A percentile compares a stretch with the other conserved stretches of the same genome.
phyloP scores from a whole-genome alignment of 2,329 filamentous ascomycete genomes.

The Aspergillus aculeatus region DNA sequence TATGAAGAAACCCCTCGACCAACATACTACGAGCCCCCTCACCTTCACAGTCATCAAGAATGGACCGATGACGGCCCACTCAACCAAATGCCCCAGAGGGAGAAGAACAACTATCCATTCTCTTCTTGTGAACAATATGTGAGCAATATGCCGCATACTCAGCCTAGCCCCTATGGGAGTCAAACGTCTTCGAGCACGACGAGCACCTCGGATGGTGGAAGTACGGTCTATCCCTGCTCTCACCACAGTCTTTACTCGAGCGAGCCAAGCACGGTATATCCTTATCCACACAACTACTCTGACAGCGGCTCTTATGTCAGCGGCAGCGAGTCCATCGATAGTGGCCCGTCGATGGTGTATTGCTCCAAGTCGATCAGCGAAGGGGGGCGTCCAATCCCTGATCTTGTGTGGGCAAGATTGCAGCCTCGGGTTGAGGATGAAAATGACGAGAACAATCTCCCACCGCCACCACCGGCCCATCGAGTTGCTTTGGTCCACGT shows the following conservation, averaged over 20 bases:
- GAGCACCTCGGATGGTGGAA: neutral
- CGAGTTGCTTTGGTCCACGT: neutral
- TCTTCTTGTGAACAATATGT: slow-evolving; percentile 25
- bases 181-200: neutral
- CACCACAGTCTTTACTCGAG: neutral
- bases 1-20: slow-evolving; percentile 34
- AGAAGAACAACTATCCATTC: slow-evolving; percentile 20
- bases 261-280: neutral
- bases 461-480: slow-evolving; percentile 21
- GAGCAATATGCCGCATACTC: neutral
- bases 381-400: neutral
- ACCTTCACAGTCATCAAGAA: too few relatives aligned
- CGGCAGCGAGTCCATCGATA: neutral
- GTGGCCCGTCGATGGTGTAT: neutral
- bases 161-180: neutral
- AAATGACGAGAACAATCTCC: slow-evolving; percentile 38
- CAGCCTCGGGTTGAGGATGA: slow-evolving; percentile 51
- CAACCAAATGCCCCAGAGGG: neutral
- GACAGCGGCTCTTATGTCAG: neutral
- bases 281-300: neutral
- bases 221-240: neutral
- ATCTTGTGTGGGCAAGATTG: slow-evolving; percentile 42
- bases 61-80: too few relatives aligned
- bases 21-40: slow-evolving; percentile 25
- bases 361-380: neutral